A percentile compares a stretch with the other conserved stretches of the same genome.
Evolutionary conservation across 371 early-diverging fungal genomes (phyloP).

Genomic region (Chytridium lagenaria): DNA sequence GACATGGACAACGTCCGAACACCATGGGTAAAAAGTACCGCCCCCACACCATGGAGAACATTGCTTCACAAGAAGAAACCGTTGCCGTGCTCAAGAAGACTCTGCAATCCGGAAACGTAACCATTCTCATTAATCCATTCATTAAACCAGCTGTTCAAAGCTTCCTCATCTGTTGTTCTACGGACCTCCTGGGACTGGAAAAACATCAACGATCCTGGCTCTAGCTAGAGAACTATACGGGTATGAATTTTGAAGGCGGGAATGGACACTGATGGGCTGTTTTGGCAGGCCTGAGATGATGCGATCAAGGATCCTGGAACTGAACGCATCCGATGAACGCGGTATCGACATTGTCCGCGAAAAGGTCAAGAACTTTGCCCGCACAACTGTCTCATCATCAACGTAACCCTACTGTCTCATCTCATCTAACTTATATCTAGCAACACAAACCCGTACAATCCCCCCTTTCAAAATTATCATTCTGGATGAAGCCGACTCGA

Average conservation of each 20-base stretch:
- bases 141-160: constrained; percentile 43
- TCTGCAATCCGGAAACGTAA: constrained; percentile 82
- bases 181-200: constrained; percentile 99
- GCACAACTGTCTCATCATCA: constrained; percentile 61
- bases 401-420: constrained; percentile 16
- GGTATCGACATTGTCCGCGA: constrained; percentile 97
- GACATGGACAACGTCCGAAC: constrained; percentile 2
- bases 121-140: constrained; percentile 1
- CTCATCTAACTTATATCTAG: background rate
- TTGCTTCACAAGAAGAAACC: constrained; percentile 90
- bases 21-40: constrained; percentile 62
- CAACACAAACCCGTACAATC: constrained; percentile 55
- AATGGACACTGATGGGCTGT: constrained; percentile 6
- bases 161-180: constrained; percentile 98
- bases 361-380: constrained; percentile 97
- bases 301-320: constrained; percentile 87
- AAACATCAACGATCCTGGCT: constrained; percentile 97
- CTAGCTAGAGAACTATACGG: constrained; percentile 91
- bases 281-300: constrained; percentile 70
- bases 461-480: constrained; percentile 97
- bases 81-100: constrained; percentile 85
- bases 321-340: constrained; percentile 99
- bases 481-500: constrained; percentile 99
- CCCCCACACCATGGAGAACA: constrained; percentile 84
- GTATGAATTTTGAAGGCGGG: constrained; percentile 46